Base-by-base conservation (phyloP, 2,329 filamentous ascomycete genomes). In the Aspergillus clavatus region DNA sequence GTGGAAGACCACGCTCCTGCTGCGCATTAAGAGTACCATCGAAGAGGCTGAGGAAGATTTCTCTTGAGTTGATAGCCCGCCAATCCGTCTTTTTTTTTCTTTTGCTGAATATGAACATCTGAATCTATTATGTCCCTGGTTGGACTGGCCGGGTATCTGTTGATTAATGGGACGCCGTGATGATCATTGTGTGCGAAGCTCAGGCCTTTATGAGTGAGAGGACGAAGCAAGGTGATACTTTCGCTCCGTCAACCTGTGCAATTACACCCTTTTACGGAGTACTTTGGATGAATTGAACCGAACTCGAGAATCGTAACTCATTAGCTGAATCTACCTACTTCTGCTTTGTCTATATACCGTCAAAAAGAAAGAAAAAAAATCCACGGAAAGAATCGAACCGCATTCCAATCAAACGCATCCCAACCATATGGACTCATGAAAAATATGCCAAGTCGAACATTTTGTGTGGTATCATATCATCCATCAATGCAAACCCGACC, bases 1-100 rank as follows among this genome's bases (percentile, higher is more conserved):
- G 74, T 97, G 91, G 91, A 95, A 96, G 84, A 95, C 87, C 40
- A 87, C 85, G 24, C 74, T 95, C 46, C 69, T 95, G 52, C 72
- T 95, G 61, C 80, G 83, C 57, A 79, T 96, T 60, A 96, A 96
- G 83, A 83, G 84, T 59, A 77, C 77, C 43, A 94, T 95, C 58
- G 85, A 91, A 71, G 78, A 82, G 62, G 74, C 77, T 53, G 80
- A 75, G 31, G 83, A 86, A 54, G 83, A 86, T 59, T 86, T 86
- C 59, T 83, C 83, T 51, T 86, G 69, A 63, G 59, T 38, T 50
- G 23, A 24, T 36, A 26, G 18, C 31, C 11, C 16, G 31, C 31
- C 7, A 7, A 22, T 44, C 45, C 51, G 44, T 39, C 36, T 26
- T 42, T 31, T 37, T 46, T 45, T 21, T 35, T 6, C 19, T 12